Conservation (phyloP, 2,329 filamentous ascomycete genomes). For the Fusarium guadeloupense region DNA sequence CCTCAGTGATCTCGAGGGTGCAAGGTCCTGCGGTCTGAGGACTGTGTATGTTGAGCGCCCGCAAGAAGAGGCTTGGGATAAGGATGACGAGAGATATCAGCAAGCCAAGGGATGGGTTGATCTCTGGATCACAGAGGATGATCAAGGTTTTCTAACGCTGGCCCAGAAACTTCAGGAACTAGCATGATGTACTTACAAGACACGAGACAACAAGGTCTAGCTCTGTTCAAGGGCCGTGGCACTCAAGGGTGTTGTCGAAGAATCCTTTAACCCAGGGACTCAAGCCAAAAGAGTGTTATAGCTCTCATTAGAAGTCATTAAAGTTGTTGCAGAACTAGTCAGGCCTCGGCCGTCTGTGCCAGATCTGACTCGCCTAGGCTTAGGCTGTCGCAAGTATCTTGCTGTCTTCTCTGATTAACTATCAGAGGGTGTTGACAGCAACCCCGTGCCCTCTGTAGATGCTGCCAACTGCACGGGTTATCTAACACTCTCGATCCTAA, state of each 20-base stretch:
- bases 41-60: conserved; percentile 79
- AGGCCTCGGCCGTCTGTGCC: neutral
- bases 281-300: neutral
- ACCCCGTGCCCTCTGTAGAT: too few relatives aligned
- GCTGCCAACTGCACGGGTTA: too few relatives aligned
- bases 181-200: neutral
- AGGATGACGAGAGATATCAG: conserved; percentile 60
- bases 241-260: neutral
- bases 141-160: conserved; percentile 47
- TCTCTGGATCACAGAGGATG: conserved; percentile 49
- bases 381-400: neutral
- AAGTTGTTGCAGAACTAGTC: neutral
- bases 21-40: conserved; percentile 69
- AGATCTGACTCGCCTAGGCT: neutral
- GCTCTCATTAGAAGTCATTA: neutral
- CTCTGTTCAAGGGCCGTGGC: neutral
- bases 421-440: too few relatives aligned
- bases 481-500: too few relatives aligned
- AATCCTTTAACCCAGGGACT: neutral
- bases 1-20: conserved; percentile 72
- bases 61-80: conserved; percentile 70
- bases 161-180: conserved; percentile 41
- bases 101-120: conserved; percentile 58
- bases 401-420: neutral
- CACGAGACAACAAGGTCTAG: neutral